phyloP scores from a whole-genome alignment of 805 yeast species.

The Metschnikowia colocasiae region DNA sequence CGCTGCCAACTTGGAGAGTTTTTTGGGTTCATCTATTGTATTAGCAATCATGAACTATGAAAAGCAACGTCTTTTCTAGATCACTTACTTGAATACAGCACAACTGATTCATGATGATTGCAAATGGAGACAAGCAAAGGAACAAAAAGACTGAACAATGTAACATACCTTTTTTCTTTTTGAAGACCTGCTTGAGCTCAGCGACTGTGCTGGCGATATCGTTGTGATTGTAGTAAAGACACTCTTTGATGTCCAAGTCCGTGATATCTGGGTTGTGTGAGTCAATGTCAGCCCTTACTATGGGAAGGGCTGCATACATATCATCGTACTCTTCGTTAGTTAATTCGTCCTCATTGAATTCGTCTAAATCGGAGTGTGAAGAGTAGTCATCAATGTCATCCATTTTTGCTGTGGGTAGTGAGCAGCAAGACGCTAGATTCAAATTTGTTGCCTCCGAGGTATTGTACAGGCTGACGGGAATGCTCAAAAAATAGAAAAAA shows the following conservation, averaged over 20 bases:
- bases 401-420: conserved; percentile 5
- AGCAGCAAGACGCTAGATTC: neutral
- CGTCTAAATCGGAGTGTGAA: conserved; percentile 27
- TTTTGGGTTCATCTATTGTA: conserved; percentile 15
- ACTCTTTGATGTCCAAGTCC: conserved; percentile 52
- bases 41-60: conserved; percentile 18
- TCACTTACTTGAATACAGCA: conserved; percentile 6
- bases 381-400: conserved; percentile 22
- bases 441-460: neutral
- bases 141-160: neutral
- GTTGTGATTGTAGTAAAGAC: conserved; percentile 57
- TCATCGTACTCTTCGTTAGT: conserved; percentile 41
- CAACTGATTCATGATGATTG: conserved; percentile 4
- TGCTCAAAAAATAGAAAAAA: conserved; percentile 9
- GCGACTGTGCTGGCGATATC: conserved; percentile 49
- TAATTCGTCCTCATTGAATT: conserved; percentile 36
- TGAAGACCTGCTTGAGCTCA: conserved; percentile 39
- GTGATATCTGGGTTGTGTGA: conserved; percentile 42
- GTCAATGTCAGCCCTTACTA: conserved; percentile 33
- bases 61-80: conserved; percentile 4
- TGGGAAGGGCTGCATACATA: conserved; percentile 43
- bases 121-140: conserved; percentile 1
- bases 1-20: conserved; percentile 17
- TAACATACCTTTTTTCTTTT: conserved; percentile 45
- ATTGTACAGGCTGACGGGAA: neutral